phyloP scores from a whole-genome alignment of 495 filamentous ascomycete species.

The Copromyces sp. region DNA sequence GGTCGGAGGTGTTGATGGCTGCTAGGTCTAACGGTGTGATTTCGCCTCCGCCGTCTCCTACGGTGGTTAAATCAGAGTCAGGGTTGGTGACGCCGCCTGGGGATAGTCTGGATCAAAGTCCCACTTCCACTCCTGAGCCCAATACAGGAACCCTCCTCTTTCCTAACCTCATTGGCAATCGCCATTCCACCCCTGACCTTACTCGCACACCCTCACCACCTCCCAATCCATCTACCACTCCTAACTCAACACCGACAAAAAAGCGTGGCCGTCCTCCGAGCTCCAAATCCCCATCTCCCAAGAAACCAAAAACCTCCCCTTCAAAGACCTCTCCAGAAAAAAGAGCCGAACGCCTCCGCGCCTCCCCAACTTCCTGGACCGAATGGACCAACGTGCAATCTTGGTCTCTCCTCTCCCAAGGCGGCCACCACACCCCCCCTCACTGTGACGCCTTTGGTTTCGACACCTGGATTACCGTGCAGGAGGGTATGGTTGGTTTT shows the following conservation, averaged over 20 bases:
- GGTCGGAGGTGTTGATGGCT: neutral
- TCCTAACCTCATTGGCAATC: neutral
- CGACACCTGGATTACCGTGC: neutral
- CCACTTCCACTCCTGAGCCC: neutral
- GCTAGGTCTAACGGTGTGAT: neutral
- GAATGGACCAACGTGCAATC: neutral
- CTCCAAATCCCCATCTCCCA: neutral
- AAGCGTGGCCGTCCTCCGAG: neutral
- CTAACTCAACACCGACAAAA: neutral
- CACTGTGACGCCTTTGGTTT: neutral
- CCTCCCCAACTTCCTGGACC: neutral
- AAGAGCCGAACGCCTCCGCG: neutral
- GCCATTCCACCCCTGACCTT: neutral
- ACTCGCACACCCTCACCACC: neutral
- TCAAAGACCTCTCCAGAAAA: neutral
- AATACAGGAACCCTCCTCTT: neutral
- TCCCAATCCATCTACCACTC: neutral
- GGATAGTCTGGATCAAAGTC: neutral
- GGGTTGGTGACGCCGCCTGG: neutral
- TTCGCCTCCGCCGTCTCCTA: neutral
- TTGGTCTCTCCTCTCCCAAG: neutral
- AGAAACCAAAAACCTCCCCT: neutral
- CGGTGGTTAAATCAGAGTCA: neutral
- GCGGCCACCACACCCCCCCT: neutral
- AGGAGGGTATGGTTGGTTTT: neutral